phyloP scores from a whole-genome alignment of 306 rosid species.

The Cicer judaicum region DNA sequence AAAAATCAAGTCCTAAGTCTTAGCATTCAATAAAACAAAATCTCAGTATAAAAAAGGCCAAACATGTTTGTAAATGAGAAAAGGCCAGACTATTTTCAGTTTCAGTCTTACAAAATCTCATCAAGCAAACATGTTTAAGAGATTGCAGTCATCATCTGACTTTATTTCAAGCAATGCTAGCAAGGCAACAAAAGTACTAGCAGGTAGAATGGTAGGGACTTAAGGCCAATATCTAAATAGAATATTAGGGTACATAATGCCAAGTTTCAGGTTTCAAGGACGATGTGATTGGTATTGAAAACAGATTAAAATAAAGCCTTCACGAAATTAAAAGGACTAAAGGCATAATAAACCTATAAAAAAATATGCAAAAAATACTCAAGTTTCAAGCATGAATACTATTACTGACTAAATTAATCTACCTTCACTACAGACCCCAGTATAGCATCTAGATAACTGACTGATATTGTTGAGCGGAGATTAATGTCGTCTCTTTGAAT shows the following conservation, averaged over 20 bases:
- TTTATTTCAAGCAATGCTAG: background rate
- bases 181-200: conserved; percentile 23
- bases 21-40: conserved; percentile 11
- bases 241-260: conserved; percentile 23
- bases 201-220: background rate
- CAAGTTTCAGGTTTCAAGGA: conserved; percentile 12
- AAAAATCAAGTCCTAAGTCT: conserved; percentile 18
- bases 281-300: conserved; percentile 17
- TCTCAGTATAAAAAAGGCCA: background rate
- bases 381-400: conserved; percentile 36
- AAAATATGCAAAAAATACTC: conserved; percentile 13
- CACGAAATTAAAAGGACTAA: conserved; percentile 25
- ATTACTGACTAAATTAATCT: conserved; percentile 29
- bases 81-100: conserved; percentile 6
- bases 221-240: conserved; percentile 8
- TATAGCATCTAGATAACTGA: conserved; percentile 89
- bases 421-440: conserved; percentile 80
- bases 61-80: background rate
- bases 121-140: background rate
- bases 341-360: conserved; percentile 15
- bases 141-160: conserved; percentile 11
- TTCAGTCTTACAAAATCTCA: conserved; percentile 34
- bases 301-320: conserved; percentile 24
- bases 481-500: conserved; percentile 94
- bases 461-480: conserved; percentile 71